phyloP scores from a whole-genome alignment of 2,329 filamentous ascomycete genomes.

The Sarocladium brachiariae region DNA sequence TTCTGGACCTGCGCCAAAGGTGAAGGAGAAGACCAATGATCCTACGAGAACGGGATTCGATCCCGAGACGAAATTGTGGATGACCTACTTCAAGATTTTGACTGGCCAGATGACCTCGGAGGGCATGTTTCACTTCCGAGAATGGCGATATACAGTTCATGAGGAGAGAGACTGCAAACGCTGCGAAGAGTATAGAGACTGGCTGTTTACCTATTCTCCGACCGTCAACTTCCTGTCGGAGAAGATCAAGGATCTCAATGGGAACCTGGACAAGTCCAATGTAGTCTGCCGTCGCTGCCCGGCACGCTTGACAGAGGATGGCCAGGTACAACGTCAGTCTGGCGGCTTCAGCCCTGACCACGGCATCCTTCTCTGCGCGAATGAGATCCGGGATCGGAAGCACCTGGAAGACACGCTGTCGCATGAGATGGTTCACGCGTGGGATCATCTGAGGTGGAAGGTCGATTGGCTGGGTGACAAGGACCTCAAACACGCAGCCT shows the following conservation, averaged over 20 bases:
- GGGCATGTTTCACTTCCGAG: conserved; percentile 69
- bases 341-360: conserved; percentile 83
- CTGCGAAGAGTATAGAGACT: conserved; percentile 78
- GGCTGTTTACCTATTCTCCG: conserved; percentile 77
- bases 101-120: conserved; percentile 63
- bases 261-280: conserved; percentile 64
- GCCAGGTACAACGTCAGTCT: conserved; percentile 55
- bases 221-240: conserved; percentile 80
- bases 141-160: conserved; percentile 66
- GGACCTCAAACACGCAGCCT: conserved; percentile 82
- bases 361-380: conserved; percentile 89
- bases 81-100: conserved; percentile 80
- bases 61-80: conserved; percentile 58
- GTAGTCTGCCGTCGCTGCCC: conserved; percentile 78
- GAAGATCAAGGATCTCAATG: conserved; percentile 73
- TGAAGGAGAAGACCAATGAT: conserved; percentile 45
- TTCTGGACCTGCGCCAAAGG: conserved; percentile 2
- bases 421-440: conserved; percentile 97
- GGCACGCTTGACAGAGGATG: conserved; percentile 46
- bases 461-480: conserved; percentile 68
- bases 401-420: conserved; percentile 91
- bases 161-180: conserved; percentile 72
- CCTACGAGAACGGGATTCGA: conserved; percentile 57
- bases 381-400: conserved; percentile 71
- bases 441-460: conserved; percentile 88